Evolutionary conservation across 169 alveolate species (phyloP).

Genomic region (Theileria equi): DNA sequence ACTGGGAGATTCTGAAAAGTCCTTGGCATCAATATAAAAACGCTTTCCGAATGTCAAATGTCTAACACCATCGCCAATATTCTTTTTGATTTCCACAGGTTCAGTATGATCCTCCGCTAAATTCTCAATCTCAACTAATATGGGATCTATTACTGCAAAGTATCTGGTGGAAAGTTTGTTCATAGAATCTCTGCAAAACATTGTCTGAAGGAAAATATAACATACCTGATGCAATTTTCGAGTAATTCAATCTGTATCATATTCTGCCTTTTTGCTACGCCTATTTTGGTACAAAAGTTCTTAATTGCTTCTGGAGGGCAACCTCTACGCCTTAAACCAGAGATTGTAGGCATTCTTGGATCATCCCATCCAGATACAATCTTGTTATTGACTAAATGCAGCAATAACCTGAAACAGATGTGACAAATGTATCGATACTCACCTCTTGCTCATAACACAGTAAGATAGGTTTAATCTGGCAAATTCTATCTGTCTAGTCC

Average conservation of each 20-base stretch:
- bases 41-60: slow-evolving; percentile 61
- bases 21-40: slow-evolving; percentile 78
- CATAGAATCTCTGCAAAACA: slow-evolving; percentile 61
- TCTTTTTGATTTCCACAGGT: slow-evolving; percentile 19
- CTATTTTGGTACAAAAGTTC: slow-evolving; percentile 88
- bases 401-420: slow-evolving; percentile 72
- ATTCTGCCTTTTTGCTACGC: slow-evolving; percentile 94
- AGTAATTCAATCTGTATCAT: slow-evolving; percentile 88
- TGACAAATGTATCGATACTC: background rate
- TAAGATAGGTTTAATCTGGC: slow-evolving; percentile 96
- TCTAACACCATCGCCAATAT: slow-evolving; percentile 9
- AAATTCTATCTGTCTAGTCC: slow-evolving; percentile 90
- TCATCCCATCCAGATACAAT: slow-evolving; percentile 98
- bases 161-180: slow-evolving; percentile 66
- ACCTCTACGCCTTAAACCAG: slow-evolving; percentile 97
- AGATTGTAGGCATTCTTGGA: slow-evolving; percentile 97
- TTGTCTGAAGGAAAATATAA: slow-evolving; percentile 6
- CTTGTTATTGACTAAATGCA: slow-evolving; percentile 87
- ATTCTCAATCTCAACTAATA: slow-evolving; percentile 68
- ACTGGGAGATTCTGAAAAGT: slow-evolving; percentile 73
- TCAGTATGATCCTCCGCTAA: slow-evolving; percentile 52
- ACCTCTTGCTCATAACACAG: slow-evolving; percentile 94
- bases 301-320: slow-evolving; percentile 88
- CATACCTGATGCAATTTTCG: slow-evolving; percentile 91
- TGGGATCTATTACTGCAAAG: slow-evolving; percentile 69